Percentiles rank a stretch among this genome's conserved stretches.
Conservation (phyloP, 495 filamentous ascomycete species). For the Clohesyomyces aquaticus region DNA sequence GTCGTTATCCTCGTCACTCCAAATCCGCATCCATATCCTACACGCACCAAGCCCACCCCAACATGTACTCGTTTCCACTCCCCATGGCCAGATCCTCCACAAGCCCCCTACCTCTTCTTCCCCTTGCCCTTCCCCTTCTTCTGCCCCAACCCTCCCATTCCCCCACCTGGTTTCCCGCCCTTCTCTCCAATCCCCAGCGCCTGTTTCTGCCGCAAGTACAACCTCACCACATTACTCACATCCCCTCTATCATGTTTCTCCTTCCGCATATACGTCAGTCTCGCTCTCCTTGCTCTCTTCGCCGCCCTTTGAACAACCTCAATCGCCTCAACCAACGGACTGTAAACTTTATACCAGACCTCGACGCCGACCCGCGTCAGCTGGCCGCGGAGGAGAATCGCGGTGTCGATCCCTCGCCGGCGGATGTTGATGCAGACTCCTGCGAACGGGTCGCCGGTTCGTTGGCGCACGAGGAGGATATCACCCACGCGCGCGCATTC, state of each 20-base stretch:
- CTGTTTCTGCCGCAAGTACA: conserved; percentile 66
- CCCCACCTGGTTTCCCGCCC: conserved; percentile 14
- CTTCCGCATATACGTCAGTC: conserved; percentile 86
- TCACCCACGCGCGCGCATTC: conserved; percentile 80
- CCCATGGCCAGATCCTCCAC: background rate
- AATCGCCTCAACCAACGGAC: conserved; percentile 82
- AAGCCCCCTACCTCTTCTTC: conserved; percentile 22
- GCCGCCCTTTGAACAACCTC: conserved; percentile 86
- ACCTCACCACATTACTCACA: conserved; percentile 71
- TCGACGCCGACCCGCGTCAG: conserved; percentile 86
- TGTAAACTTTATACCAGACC: conserved; percentile 96
- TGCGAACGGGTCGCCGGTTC: conserved; percentile 84
- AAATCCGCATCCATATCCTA: no score
- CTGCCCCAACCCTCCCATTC: conserved; percentile 30
- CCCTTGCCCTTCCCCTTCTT: conserved; percentile 42
- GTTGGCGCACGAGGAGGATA: conserved; percentile 83
- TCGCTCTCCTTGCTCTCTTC: conserved; percentile 84
- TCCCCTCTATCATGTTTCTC: conserved; percentile 71
- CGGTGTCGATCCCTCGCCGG: conserved; percentile 81
- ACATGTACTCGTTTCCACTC: background rate
- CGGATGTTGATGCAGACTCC: conserved; percentile 86
- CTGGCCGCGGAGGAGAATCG: conserved; percentile 79
- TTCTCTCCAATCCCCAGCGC: conserved; percentile 49
- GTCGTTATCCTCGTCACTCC: no score
- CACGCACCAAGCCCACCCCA: no score